Percentiles rank a stretch among this genome's conserved stretches.
phyloP scores from a whole-genome alignment of 106 monocot genomes.

The Alisma plantagoaquatica region DNA sequence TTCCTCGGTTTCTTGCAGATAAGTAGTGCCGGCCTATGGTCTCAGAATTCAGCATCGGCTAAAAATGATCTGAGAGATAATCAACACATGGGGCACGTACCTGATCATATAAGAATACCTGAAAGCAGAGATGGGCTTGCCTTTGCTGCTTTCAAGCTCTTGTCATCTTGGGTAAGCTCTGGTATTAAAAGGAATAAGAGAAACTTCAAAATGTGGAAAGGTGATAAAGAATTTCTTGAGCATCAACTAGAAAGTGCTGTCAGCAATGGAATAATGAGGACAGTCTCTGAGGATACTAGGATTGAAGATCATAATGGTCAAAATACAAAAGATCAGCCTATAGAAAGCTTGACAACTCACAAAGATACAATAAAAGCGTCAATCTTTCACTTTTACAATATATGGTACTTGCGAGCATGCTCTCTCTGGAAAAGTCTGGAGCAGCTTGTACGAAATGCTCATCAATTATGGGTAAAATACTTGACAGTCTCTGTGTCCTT shows the following conservation, averaged over 20 bases:
- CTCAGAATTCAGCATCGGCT: conserved; percentile 24
- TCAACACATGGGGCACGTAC: conserved; percentile 16
- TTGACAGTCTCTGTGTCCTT: neutral
- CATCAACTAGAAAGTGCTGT: conserved; percentile 38
- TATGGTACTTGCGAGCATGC: conserved; percentile 31
- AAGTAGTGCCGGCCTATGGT: conserved; percentile 61
- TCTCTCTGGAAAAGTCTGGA: conserved; percentile 35
- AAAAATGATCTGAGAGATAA: conserved; percentile 24
- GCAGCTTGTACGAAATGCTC: conserved; percentile 14
- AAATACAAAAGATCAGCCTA: conserved; percentile 14
- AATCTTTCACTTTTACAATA: conserved; percentile 30
- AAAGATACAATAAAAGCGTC: conserved; percentile 46
- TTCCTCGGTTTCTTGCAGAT: too few species aligned
- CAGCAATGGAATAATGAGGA: conserved; percentile 11
- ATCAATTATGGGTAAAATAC: conserved; percentile 55
- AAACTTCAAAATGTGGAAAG: conserved; percentile 61
- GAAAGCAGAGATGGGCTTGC: conserved; percentile 52
- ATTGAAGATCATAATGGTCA: conserved; percentile 6
- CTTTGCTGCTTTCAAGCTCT: conserved; percentile 53
- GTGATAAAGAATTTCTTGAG: conserved; percentile 59
- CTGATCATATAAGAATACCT: conserved; percentile 19
- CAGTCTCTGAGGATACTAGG: conserved; percentile 18
- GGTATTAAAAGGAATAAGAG: conserved; percentile 55
- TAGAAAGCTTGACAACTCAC: conserved; percentile 20
- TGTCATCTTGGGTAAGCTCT: conserved; percentile 63